phyloP scores from a whole-genome alignment of 495 filamentous ascomycete genomes.

The Melanomma pulvis-pyrius region DNA sequence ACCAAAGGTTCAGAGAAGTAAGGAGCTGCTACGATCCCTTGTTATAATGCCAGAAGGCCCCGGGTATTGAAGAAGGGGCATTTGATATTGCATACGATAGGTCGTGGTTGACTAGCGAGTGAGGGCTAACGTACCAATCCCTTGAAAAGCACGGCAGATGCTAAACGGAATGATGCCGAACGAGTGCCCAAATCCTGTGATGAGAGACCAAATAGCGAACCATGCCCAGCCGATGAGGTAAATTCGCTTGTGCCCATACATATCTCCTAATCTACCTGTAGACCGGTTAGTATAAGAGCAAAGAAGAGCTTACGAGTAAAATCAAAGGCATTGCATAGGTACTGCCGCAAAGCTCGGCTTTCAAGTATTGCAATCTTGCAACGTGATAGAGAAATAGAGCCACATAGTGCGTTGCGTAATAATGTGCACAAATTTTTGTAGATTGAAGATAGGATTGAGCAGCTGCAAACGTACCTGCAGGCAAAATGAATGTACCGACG shows the following conservation, averaged over 20 bases:
- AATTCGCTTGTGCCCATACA: conserved; percentile 41
- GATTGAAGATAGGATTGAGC: not conserved
- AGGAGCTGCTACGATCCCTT: conserved; percentile 1
- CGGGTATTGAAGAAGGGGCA: no score
- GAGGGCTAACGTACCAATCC: conserved; percentile 20
- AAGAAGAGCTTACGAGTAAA: not conserved
- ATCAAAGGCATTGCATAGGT: no score
- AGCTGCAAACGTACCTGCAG: conserved; percentile 28
- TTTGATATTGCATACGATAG: no score
- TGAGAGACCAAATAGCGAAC: conserved; percentile 40
- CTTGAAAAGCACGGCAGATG: conserved; percentile 48
- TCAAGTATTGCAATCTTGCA: no score
- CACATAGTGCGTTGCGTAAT: no score
- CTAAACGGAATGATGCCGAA: conserved; percentile 52
- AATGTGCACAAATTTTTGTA: no score
- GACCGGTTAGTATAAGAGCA: conserved; percentile 1
- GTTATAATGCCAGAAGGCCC: not conserved
- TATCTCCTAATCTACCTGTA: conserved; percentile 39
- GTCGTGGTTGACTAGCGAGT: not conserved
- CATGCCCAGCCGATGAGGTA: conserved; percentile 40
- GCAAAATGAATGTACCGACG: conserved; percentile 42
- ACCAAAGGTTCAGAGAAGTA: no score
- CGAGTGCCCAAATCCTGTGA: conserved; percentile 43
- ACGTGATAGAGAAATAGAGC: no score
- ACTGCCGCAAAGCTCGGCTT: no score